Evolutionary conservation across 2,329 filamentous ascomycete species (phyloP).

Genomic region (Cordyceps tenuipes): DNA sequence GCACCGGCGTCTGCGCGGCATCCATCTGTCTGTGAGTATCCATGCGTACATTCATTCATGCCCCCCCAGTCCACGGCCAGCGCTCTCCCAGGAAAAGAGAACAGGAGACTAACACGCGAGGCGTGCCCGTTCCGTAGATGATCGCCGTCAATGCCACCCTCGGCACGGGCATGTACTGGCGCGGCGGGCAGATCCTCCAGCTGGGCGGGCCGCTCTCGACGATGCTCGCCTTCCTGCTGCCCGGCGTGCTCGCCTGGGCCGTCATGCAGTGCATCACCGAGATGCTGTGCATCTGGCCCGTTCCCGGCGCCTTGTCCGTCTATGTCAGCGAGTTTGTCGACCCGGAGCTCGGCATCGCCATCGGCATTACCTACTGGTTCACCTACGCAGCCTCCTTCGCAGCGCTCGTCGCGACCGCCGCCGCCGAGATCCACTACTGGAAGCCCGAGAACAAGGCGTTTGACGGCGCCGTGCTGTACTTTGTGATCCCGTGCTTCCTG

Average conservation of each 20-base stretch:
- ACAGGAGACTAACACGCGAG: not conserved
- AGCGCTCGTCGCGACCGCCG: constrained; percentile 18
- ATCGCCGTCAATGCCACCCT: constrained; percentile 22
- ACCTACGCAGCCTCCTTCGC: constrained; percentile 22
- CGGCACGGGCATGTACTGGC: constrained; percentile 23
- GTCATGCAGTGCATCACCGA: constrained; percentile 26
- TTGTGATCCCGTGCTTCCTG: constrained; percentile 18
- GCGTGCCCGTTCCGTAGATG: constrained; percentile 16
- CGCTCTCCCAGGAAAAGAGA: too few relatives aligned
- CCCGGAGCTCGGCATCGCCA: constrained; percentile 23
- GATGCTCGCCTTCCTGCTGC: constrained; percentile 20
- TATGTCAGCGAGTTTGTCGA: constrained; percentile 27
- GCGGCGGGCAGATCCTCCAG: constrained; percentile 22
- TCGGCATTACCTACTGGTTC: constrained; percentile 27
- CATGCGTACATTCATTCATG: too few relatives aligned
- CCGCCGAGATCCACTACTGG: constrained; percentile 21
- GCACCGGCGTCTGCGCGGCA: constrained; percentile 19
- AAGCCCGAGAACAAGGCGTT: constrained; percentile 12
- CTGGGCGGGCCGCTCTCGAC: constrained; percentile 21
- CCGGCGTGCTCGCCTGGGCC: constrained; percentile 22
- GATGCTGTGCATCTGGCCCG: constrained; percentile 24
- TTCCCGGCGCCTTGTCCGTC: constrained; percentile 23
- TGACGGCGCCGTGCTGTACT: constrained; percentile 17
- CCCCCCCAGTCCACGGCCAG: too few relatives aligned
- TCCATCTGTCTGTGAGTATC: constrained; percentile 19